These are phyloP conservation scores for Cryptococcus sp. DNA, from an alignment of 1,284 basidiomycete species.

Conservation along the genomic window DNA sequence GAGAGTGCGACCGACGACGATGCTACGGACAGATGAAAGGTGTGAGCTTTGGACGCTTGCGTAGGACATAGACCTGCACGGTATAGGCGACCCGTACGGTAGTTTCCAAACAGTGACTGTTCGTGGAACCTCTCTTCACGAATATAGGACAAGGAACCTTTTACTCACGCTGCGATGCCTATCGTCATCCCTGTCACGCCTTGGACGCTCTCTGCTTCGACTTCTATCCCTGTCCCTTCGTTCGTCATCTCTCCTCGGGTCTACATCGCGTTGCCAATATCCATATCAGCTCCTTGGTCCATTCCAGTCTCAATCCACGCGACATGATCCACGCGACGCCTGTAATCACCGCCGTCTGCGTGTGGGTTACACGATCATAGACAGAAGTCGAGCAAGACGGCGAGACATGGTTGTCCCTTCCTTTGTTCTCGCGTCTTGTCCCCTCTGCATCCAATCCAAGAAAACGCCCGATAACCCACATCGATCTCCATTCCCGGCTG, in stretches of 20 bases:
- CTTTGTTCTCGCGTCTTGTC: neutral
- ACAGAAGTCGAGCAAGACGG: too few relatives aligned
- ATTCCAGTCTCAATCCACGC: conserved; percentile 5
- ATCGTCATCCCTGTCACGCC: conserved; percentile 58
- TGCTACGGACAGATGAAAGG: conserved; percentile 6
- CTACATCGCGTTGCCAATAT: conserved; percentile 8
- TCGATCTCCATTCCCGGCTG: conserved; percentile 24
- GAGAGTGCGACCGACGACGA: conserved; percentile 29
- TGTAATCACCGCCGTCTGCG: too few relatives aligned
- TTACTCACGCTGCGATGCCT: conserved; percentile 56
- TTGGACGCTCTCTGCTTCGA: conserved; percentile 34
- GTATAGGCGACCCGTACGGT: conserved; percentile 8
- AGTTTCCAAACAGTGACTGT: neutral
- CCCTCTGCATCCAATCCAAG: neutral
- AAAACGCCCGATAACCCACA: conserved; percentile 20
- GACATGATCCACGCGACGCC: conserved; percentile 2
- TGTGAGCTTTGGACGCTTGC: conserved; percentile 1
- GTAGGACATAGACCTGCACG: neutral
- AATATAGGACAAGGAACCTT: neutral
- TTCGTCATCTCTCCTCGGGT: conserved; percentile 27
- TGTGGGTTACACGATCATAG: too few relatives aligned
- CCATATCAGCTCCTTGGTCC: neutral
- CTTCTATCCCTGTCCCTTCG: conserved; percentile 26
- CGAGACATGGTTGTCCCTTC: neutral
- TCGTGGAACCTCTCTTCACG: conserved; percentile 1